phyloP scores from a whole-genome alignment of 2,329 filamentous ascomycete genomes.

The Aspergillus persii region DNA sequence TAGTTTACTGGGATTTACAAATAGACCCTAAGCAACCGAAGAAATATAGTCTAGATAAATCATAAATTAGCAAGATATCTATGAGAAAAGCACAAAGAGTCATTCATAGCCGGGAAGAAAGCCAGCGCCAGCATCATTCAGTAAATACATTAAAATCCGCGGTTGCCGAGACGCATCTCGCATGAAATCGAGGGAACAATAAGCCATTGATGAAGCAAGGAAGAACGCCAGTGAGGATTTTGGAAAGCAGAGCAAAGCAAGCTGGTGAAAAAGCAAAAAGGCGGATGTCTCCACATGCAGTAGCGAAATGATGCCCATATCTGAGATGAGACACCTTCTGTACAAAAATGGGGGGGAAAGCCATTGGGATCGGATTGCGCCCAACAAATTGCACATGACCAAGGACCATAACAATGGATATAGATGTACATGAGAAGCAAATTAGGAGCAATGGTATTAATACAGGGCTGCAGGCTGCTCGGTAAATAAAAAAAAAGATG shows the following conservation, averaged over 20 bases:
- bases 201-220: slow-evolving; percentile 2
- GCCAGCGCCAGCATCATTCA: slow-evolving; percentile 9
- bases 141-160: slow-evolving; percentile 9
- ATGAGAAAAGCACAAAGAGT: slow-evolving; percentile 5
- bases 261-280: background rate
- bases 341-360: background rate
- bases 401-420: background rate
- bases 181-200: slow-evolving; percentile 5
- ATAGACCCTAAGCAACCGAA: too few species aligned
- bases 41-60: background rate
- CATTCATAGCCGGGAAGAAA: slow-evolving; percentile 2
- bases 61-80: slow-evolving; percentile 5
- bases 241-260: background rate
- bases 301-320: background rate
- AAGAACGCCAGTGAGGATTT: background rate
- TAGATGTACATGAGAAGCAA: slow-evolving; percentile 19
- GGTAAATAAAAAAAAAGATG: background rate
- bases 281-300: background rate
- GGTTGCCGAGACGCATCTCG: slow-evolving; percentile 11
- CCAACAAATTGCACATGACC: background rate
- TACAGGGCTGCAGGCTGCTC: slow-evolving; percentile 14
- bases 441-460: slow-evolving; percentile 13
- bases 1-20: too few species aligned
- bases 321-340: background rate
- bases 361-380: slow-evolving; percentile 1